A percentile compares a stretch with the other conserved stretches of the same genome.
Evolutionary conservation across 306 rosid genomes (phyloP).

Genomic region (Fragaria nilgerrensis): DNA sequence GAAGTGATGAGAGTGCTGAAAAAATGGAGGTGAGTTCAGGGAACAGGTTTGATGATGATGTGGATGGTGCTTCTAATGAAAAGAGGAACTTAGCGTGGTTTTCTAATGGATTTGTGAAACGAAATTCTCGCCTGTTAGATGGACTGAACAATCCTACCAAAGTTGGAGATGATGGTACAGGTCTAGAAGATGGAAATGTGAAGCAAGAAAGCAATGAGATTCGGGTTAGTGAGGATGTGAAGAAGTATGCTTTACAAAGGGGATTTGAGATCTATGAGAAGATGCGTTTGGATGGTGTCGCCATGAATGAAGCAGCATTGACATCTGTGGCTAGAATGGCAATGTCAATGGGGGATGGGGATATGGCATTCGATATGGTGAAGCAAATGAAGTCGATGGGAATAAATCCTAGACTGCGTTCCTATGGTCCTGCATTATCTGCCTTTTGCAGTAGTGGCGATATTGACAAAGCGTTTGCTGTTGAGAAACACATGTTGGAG

Average conservation of each 20-base stretch:
- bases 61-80: slow-evolving; percentile 18
- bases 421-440: slow-evolving; percentile 83
- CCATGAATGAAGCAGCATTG: slow-evolving; percentile 87
- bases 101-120: slow-evolving; percentile 29
- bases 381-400: slow-evolving; percentile 78
- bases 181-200: slow-evolving; percentile 20
- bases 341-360: slow-evolving; percentile 83
- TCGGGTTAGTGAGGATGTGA: slow-evolving; percentile 61
- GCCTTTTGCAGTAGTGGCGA: slow-evolving; percentile 60
- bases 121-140: slow-evolving; percentile 28
- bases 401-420: slow-evolving; percentile 72
- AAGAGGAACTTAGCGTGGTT: slow-evolving; percentile 27
- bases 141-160: slow-evolving; percentile 13
- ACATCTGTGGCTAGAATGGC: slow-evolving; percentile 97
- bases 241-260: slow-evolving; percentile 60
- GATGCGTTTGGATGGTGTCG: slow-evolving; percentile 54
- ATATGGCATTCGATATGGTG: slow-evolving; percentile 88
- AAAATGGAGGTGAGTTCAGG: slow-evolving; percentile 18
- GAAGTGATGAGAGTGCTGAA: slow-evolving; percentile 19
- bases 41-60: slow-evolving; percentile 10
- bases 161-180: slow-evolving; percentile 24
- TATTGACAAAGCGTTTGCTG: slow-evolving; percentile 72
- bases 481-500: slow-evolving; percentile 83
- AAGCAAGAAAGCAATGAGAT: slow-evolving; percentile 35
- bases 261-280: slow-evolving; percentile 78